A percentile compares a stretch with the other conserved stretches of the same genome.
Evolutionary conservation across 495 filamentous ascomycete species (phyloP).

Genomic region (Hypoxylon cercidicola): DNA sequence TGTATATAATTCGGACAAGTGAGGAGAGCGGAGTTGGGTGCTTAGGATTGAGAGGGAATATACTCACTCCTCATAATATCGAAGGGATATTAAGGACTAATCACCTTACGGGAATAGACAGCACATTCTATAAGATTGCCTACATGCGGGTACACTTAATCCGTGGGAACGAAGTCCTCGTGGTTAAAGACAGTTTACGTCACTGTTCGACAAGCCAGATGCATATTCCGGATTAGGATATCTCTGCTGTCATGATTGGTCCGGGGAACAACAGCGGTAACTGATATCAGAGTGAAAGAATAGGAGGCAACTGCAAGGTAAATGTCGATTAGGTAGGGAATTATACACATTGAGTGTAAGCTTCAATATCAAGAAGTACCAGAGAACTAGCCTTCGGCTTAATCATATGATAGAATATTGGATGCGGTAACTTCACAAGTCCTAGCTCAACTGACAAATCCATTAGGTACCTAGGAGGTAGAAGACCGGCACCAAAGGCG

Average conservation of each 20-base stretch:
- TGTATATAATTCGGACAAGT: no score
- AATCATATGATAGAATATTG: no score
- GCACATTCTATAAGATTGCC: not conserved
- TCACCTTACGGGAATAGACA: not conserved
- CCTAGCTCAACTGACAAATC: not conserved
- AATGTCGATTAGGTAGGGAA: no score
- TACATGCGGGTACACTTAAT: no score
- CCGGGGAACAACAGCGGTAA: not conserved
- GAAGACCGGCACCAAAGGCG: not conserved
- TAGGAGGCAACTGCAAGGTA: no score
- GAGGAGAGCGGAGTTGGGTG: not conserved
- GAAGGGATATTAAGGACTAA: no score
- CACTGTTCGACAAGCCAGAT: not conserved
- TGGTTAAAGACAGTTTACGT: not conserved
- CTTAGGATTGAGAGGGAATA: not conserved
- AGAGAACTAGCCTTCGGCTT: no score
- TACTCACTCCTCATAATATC: not conserved
- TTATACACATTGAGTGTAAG: no score
- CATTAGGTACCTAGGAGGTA: not conserved
- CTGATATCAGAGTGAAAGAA: no score
- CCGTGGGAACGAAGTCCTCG: not conserved
- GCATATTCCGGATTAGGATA: slow-evolving; percentile 24
- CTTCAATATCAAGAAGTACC: no score
- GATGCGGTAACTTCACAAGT: no score
- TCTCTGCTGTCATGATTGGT: slow-evolving; percentile 20